A percentile compares a stretch with the other conserved stretches of the same genome.
Conservation (phyloP, 2,329 filamentous ascomycete species). For the Colletotrichum truncatum region DNA sequence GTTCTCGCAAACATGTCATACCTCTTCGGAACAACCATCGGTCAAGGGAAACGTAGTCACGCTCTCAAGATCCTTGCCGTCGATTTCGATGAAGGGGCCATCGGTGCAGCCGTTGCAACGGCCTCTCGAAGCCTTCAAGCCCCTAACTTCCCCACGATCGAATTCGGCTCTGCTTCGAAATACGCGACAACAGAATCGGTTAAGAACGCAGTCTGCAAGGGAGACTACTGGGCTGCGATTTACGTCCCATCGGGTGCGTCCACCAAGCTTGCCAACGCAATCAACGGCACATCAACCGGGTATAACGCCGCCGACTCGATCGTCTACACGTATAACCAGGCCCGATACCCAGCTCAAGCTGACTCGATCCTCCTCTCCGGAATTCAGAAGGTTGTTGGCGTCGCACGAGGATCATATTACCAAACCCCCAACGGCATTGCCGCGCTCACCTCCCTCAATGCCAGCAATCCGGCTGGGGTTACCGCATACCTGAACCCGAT, state of each 20-base stretch:
- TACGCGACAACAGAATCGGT: constrained; percentile 39
- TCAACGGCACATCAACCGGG: constrained; percentile 35
- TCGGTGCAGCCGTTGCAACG: constrained; percentile 42
- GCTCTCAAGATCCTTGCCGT: constrained; percentile 40
- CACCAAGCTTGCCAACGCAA: constrained; percentile 37
- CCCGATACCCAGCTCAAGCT: constrained; percentile 43
- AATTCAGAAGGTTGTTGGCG: constrained; percentile 38
- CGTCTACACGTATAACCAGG: constrained; percentile 46
- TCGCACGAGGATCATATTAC: constrained; percentile 38
- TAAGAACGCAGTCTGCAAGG: constrained; percentile 44
- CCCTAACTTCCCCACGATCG: constrained; percentile 42
- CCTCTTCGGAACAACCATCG: constrained; percentile 43
- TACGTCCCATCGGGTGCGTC: constrained; percentile 43
- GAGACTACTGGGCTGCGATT: constrained; percentile 48
- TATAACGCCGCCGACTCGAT: constrained; percentile 45
- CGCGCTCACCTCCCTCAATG: constrained; percentile 30
- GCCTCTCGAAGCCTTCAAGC: constrained; percentile 43
- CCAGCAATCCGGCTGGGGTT: constrained; percentile 35
- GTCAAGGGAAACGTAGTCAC: constrained; percentile 33
- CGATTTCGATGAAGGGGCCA: constrained; percentile 42
- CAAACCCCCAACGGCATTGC: constrained; percentile 32
- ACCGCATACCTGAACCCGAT: constrained; percentile 46
- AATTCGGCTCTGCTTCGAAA: constrained; percentile 35
- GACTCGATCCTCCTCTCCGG: constrained; percentile 39
- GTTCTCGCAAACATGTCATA: constrained; percentile 34